Base-by-base conservation (phyloP, 495 filamentous ascomycete genomes). In the Acidiella bohemica region DNA sequence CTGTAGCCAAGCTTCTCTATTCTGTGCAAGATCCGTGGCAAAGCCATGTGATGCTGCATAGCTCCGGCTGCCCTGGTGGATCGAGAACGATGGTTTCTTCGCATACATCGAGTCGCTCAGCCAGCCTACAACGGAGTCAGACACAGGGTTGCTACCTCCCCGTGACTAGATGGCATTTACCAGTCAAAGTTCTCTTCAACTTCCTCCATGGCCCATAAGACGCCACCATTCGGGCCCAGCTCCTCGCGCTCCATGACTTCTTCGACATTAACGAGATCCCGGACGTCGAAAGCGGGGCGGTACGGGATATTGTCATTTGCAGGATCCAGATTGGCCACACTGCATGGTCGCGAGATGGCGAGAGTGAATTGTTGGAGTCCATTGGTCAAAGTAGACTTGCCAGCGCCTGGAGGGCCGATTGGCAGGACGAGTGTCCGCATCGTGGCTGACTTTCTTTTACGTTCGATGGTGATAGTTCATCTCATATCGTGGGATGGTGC, bases 301-400 rank as follows among this genome's bases (percentile, higher is more conserved):
- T 86, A 88, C 27, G 65, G 75, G 2, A 75, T 80, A 33, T 69
- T 67, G 54, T 97, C 90, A 67, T 97, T 97, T 32, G 90, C 90
- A 24, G 90, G 90, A 64, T 97, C 90, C 46, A 97, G 78, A 61
- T 97, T 97, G 41, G 94, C 82, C 28, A 93, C 72, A 10, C 85
- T 90, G 66, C 84, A 93, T 64, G 90, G 86, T 27, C 90, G 80
- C 28, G 84, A 84, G 54, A 97, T 93, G 35, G 90, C 87, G 41
- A 75, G 74, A 67, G 95, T 78, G 68, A 95, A 96, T 64, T 97
- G 90, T 51, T 93, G 83, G 83, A 97, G 93, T 49, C 90, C 90
- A 73, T 94, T 81, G 68, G 86, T 94, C 60, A 92, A 94, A 5
- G 90, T 97, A 32, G 86, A 93, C 63, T 97, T 97, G 13, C 90